These are phyloP conservation scores for Pseudocercospora pini-densiflorae DNA, from an alignment of 2,329 filamentous ascomycete genomes.

Conservation along the genomic window DNA sequence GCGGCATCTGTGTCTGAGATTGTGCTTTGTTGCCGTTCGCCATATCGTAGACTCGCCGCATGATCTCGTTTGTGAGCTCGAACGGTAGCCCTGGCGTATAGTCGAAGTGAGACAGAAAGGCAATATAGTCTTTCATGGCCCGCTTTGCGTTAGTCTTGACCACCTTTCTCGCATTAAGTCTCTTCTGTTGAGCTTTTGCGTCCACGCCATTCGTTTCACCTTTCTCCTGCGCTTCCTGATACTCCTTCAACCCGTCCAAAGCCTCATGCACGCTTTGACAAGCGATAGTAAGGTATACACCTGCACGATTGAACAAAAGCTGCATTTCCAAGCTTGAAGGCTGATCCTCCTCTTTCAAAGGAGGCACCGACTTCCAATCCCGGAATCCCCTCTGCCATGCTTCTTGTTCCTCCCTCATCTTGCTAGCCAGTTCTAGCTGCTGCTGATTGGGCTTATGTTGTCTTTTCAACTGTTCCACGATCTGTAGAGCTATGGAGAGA, in stretches of 20 bases:
- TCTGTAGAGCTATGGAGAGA: constrained; percentile 68
- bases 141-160: constrained; percentile 77
- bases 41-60: constrained; percentile 62
- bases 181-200: constrained; percentile 51
- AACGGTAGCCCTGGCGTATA: constrained; percentile 74
- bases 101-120: constrained; percentile 74
- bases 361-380: constrained; percentile 56
- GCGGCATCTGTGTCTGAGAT: constrained; percentile 27
- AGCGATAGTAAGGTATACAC: constrained; percentile 72
- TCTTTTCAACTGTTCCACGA: constrained; percentile 48
- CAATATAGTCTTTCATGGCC: constrained; percentile 74
- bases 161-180: constrained; percentile 66
- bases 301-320: constrained; percentile 75
- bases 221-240: constrained; percentile 36
- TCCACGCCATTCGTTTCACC: constrained; percentile 49
- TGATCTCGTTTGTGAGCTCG: constrained; percentile 62
- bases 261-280: constrained; percentile 66
- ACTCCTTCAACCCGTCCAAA: constrained; percentile 53
- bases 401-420: constrained; percentile 44
- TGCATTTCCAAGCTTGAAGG: constrained; percentile 77
- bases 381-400: constrained; percentile 44
- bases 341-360: constrained; percentile 66
- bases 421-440: constrained; percentile 58
- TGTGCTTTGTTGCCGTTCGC: constrained; percentile 49
- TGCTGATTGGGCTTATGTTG: constrained; percentile 54